phyloP scores from a whole-genome alignment of 257 asterid genomes.

The Hygrophila difformis region DNA sequence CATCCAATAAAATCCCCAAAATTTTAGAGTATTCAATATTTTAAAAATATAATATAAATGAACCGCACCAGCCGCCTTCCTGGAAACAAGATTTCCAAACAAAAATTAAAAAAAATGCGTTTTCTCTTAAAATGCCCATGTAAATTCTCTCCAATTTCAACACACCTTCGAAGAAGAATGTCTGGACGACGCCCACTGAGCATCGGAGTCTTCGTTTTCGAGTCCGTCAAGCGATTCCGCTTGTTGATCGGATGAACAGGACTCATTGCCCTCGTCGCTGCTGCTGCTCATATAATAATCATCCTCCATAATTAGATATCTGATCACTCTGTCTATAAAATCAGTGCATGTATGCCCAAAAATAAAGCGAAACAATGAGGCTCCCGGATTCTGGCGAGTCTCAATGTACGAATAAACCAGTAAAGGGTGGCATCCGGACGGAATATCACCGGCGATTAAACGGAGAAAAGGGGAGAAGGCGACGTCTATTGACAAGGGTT shows the following conservation, averaged over 20 bases:
- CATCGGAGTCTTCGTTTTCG: conserved; percentile 55
- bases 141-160: neutral
- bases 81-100: no score
- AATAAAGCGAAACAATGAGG: neutral
- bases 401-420: conserved; percentile 9
- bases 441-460: conserved; percentile 8
- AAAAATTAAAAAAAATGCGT: neutral
- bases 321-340: conserved; percentile 1
- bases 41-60: no score
- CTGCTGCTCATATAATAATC: conserved; percentile 39
- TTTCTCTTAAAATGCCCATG: neutral
- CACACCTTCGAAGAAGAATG: conserved; percentile 62
- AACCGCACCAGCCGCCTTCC: no score
- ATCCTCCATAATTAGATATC: conserved; percentile 35
- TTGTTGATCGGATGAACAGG: conserved; percentile 49
- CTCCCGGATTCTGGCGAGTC: neutral
- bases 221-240: conserved; percentile 43
- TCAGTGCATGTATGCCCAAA: neutral
- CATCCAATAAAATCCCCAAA: no score
- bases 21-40: no score
- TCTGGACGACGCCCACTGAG: conserved; percentile 34
- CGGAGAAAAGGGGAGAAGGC: conserved; percentile 10
- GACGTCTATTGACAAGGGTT: conserved; percentile 11
- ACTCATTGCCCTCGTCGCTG: conserved; percentile 48
- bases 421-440: conserved; percentile 13